Evolutionary conservation across 202 grass and related monocot genomes (phyloP).

Genomic region (Dendrocalamus latiflorus): DNA sequence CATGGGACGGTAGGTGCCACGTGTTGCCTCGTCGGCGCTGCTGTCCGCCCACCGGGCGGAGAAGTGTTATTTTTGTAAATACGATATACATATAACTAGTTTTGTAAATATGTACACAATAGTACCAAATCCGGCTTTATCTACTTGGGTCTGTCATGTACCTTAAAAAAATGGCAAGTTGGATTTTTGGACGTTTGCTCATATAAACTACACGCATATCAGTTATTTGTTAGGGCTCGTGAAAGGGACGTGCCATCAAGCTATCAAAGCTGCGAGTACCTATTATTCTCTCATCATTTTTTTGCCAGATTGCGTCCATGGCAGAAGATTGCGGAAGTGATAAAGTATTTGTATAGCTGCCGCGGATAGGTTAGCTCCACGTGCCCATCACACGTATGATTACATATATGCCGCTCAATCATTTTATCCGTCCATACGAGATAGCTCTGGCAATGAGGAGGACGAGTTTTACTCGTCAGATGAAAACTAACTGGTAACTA

Average conservation of each 20-base stretch:
- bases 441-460: background rate
- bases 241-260: conserved; percentile 23
- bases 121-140: too few species aligned
- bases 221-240: background rate
- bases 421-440: background rate
- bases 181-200: background rate
- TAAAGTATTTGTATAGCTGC: background rate
- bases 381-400: background rate
- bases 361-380: background rate
- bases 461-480: background rate
- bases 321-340: background rate
- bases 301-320: background rate
- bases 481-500: too few species aligned
- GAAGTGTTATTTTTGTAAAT: too few species aligned
- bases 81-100: too few species aligned
- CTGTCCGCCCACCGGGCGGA: too few species aligned
- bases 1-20: too few species aligned
- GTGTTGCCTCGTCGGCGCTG: too few species aligned
- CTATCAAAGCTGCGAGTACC: background rate
- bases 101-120: too few species aligned
- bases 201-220: background rate
- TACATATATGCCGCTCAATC: background rate
- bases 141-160: too few species aligned
- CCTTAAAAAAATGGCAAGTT: too few species aligned
- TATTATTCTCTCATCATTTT: background rate